phyloP scores from a whole-genome alignment of 2,329 filamentous ascomycete genomes.

The Penicillium sp. region DNA sequence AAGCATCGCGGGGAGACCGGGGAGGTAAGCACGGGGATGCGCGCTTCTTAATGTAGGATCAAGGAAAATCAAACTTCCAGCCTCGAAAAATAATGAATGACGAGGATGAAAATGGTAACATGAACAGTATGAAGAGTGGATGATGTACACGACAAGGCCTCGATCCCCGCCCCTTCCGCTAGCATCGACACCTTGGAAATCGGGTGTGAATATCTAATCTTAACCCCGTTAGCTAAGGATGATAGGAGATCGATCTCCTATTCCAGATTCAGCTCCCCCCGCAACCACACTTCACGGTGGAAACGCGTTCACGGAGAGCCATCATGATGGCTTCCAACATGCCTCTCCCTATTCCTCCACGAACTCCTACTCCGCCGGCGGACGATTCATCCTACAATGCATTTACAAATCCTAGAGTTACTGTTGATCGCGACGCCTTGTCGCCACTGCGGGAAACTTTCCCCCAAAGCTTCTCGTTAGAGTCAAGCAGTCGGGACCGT shows the following conservation, averaged over 20 bases:
- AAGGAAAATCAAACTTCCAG: neutral
- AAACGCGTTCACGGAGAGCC: slow-evolving; percentile 12
- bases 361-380: slow-evolving; percentile 65
- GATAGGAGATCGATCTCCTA: slow-evolving; percentile 16
- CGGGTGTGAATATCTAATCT: slow-evolving; percentile 9
- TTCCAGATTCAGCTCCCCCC: slow-evolving; percentile 4
- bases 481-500: slow-evolving; percentile 23
- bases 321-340: slow-evolving; percentile 58
- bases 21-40: neutral
- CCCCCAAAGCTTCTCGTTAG: slow-evolving; percentile 21
- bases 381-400: slow-evolving; percentile 42
- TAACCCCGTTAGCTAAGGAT: slow-evolving; percentile 1
- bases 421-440: slow-evolving; percentile 48
- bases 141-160: slow-evolving; percentile 26
- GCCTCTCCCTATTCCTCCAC: slow-evolving; percentile 60
- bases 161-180: slow-evolving; percentile 22
- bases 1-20: slow-evolving; percentile 27
- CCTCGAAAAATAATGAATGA: slow-evolving; percentile 20
- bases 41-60: slow-evolving; percentile 4
- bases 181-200: slow-evolving; percentile 10
- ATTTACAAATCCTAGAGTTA: slow-evolving; percentile 26
- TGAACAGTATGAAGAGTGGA: slow-evolving; percentile 14
- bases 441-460: slow-evolving; percentile 48
- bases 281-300: slow-evolving; percentile 4
- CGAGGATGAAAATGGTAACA: slow-evolving; percentile 18